Evolutionary conservation across 805 yeast species (phyloP).

Genomic region (Maudiozyma pseudohumilis): DNA sequence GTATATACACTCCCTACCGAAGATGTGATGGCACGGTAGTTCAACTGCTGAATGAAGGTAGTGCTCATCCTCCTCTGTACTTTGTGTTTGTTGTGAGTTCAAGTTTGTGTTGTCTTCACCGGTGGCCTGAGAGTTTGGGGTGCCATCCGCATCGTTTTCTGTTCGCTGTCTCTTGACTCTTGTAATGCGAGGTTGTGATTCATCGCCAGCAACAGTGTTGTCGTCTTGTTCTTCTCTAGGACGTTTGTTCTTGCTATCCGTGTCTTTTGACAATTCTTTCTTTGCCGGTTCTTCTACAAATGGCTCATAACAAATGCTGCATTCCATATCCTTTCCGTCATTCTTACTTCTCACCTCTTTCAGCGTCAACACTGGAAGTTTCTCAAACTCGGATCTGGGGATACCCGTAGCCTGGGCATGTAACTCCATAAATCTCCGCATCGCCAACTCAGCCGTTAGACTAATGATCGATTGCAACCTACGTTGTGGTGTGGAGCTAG

Average conservation of each 20-base stretch:
- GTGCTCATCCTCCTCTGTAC: constrained; percentile 4
- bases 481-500: constrained; percentile 48
- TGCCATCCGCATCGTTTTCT: constrained; percentile 1
- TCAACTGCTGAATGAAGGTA: constrained; percentile 55
- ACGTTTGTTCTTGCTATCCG: constrained; percentile 16
- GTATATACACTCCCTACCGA: constrained; percentile 75
- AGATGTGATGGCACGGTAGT: constrained; percentile 79
- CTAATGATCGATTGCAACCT: constrained; percentile 51
- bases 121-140: constrained; percentile 1
- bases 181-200: constrained; percentile 15
- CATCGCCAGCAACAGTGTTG: too few relatives aligned
- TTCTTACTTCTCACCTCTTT: constrained; percentile 21
- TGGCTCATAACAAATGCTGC: constrained; percentile 59
- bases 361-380: constrained; percentile 33
- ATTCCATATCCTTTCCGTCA: constrained; percentile 22
- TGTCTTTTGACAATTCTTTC: background rate
- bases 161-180: constrained; percentile 14
- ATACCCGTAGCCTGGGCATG: constrained; percentile 43
- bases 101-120: background rate
- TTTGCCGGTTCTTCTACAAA: constrained; percentile 27
- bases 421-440: constrained; percentile 47
- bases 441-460: constrained; percentile 61
- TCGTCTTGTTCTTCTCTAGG: constrained; percentile 8
- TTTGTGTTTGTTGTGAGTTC: constrained; percentile 2
- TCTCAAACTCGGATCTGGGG: constrained; percentile 41